Evolutionary conservation across 2,329 filamentous ascomycete species (phyloP).

Genomic region (Falciphora oryzae): DNA sequence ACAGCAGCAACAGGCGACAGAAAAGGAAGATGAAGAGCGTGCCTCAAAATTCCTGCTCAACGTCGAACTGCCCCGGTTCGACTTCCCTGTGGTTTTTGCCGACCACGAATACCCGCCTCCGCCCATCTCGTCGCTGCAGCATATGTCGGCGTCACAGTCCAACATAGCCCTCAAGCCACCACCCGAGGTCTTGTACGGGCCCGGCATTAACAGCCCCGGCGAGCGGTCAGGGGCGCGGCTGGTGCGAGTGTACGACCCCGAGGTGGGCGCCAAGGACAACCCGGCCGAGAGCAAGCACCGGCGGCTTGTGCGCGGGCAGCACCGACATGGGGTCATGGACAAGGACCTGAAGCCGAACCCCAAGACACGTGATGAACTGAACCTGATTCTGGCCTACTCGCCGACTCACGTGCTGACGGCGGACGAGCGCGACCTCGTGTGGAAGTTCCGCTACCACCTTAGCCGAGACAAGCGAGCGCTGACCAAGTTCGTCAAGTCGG

Average conservation of each 20-base stretch:
- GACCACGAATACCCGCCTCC: constrained; percentile 89
- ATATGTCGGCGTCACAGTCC: constrained; percentile 56
- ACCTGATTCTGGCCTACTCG: constrained; percentile 84
- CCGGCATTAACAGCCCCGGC: constrained; percentile 71
- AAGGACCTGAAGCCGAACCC: constrained; percentile 94
- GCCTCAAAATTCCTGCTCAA: constrained; percentile 71
- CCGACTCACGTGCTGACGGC: constrained; percentile 82
- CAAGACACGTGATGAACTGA: constrained; percentile 89
- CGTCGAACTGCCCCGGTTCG: constrained; percentile 88
- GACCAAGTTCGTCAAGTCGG: constrained; percentile 94
- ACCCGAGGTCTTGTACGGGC: constrained; percentile 84
- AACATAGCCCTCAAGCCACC: constrained; percentile 71
- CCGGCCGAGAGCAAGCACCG: constrained; percentile 94
- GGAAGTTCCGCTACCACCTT: constrained; percentile 95
- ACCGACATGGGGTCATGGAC: constrained; percentile 87
- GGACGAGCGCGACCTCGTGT: constrained; percentile 92
- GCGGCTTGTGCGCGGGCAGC: constrained; percentile 81
- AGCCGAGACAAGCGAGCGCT: constrained; percentile 87
- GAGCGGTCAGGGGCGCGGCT: constrained; percentile 54
- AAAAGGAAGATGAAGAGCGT: constrained; percentile 38
- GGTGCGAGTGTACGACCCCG: constrained; percentile 87
- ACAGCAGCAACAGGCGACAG: constrained; percentile 20
- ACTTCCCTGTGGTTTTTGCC: constrained; percentile 91
- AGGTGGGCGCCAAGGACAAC: constrained; percentile 83
- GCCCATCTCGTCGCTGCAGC: constrained; percentile 69